Conservation (phyloP, 805 yeast species). For the Ogataea trehalophila region DNA sequence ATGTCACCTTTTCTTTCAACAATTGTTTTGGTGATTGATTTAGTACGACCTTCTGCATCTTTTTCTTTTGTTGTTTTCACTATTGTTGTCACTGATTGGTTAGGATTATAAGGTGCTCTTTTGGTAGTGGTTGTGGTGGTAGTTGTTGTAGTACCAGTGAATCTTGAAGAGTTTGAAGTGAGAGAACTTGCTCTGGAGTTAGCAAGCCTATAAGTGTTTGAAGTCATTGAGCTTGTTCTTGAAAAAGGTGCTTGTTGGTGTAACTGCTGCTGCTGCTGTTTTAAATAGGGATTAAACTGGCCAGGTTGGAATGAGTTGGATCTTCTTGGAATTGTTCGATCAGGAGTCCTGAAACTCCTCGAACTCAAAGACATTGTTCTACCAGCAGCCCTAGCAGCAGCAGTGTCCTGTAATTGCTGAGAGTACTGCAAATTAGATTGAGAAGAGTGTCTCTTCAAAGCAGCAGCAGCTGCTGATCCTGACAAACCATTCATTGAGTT, state of each 20-base stretch:
- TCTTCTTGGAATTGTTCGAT: slow-evolving; percentile 12
- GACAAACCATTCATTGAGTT: slow-evolving; percentile 24
- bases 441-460: slow-evolving; percentile 22
- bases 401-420: background rate
- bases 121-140: slow-evolving; percentile 27
- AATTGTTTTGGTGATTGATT: slow-evolving; percentile 50
- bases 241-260: slow-evolving; percentile 8
- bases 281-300: slow-evolving; percentile 10
- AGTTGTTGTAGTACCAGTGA: slow-evolving; percentile 26
- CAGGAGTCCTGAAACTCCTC: slow-evolving; percentile 23
- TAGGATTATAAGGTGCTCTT: slow-evolving; percentile 15
- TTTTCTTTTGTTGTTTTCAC: slow-evolving; percentile 47
- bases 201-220: slow-evolving; percentile 9
- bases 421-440: slow-evolving; percentile 2
- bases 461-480: slow-evolving; percentile 30
- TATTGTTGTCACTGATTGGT: slow-evolving; percentile 25
- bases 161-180: slow-evolving; percentile 19
- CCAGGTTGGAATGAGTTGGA: slow-evolving; percentile 24
- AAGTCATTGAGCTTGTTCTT: slow-evolving; percentile 21
- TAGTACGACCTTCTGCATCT: slow-evolving; percentile 48
- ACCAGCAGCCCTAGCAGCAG: slow-evolving; percentile 4
- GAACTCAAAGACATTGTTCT: slow-evolving; percentile 31
- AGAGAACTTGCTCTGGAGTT: slow-evolving; percentile 23
- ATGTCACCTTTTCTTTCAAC: slow-evolving; percentile 44
- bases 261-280: slow-evolving; percentile 4